These are phyloP conservation scores for Phytophthora pseudosyringae DNA, from an alignment of 352 stramenopile species.

Conservation along the genomic window DNA sequence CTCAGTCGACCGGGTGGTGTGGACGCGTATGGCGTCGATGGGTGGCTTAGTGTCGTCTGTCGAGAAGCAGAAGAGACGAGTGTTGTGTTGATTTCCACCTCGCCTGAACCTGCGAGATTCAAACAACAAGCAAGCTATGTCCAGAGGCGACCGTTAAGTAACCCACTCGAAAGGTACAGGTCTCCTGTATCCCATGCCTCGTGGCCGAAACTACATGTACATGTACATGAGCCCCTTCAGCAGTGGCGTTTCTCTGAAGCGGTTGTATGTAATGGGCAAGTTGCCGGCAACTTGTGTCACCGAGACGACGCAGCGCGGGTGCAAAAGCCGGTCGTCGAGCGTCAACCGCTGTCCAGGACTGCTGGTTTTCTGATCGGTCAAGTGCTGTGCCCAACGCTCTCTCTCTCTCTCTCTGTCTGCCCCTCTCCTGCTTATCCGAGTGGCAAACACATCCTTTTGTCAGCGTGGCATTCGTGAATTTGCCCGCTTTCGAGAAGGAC, in stretches of 20 bases:
- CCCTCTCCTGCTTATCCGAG: slow-evolving; percentile 29
- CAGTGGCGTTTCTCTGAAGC: slow-evolving; percentile 22
- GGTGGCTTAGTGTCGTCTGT: background rate
- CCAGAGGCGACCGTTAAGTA: background rate
- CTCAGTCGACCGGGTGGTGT: background rate
- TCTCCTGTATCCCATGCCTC: too few species aligned
- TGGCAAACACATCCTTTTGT: slow-evolving; percentile 9
- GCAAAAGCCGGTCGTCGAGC: slow-evolving; percentile 17
- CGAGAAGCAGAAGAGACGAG: background rate
- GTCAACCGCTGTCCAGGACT: slow-evolving; percentile 12
- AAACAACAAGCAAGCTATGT: slow-evolving; percentile 3
- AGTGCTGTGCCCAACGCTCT: slow-evolving; percentile 29
- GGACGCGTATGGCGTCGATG: background rate
- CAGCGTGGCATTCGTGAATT: slow-evolving; percentile 25
- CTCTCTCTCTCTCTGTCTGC: slow-evolving; percentile 1
- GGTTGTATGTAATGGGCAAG: slow-evolving; percentile 23
- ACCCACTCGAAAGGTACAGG: too few species aligned
- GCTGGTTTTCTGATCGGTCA: slow-evolving; percentile 17
- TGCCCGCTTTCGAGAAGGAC: slow-evolving; percentile 2
- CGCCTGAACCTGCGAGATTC: slow-evolving; percentile 16
- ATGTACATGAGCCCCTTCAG: background rate
- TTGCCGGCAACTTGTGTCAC: slow-evolving; percentile 31
- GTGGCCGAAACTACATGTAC: too few species aligned
- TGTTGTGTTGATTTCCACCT: background rate
- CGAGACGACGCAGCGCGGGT: slow-evolving; percentile 9